These are phyloP conservation scores for Eragrostis tef DNA, from an alignment of 202 grass and related monocot genomes.

Conservation along the genomic window DNA sequence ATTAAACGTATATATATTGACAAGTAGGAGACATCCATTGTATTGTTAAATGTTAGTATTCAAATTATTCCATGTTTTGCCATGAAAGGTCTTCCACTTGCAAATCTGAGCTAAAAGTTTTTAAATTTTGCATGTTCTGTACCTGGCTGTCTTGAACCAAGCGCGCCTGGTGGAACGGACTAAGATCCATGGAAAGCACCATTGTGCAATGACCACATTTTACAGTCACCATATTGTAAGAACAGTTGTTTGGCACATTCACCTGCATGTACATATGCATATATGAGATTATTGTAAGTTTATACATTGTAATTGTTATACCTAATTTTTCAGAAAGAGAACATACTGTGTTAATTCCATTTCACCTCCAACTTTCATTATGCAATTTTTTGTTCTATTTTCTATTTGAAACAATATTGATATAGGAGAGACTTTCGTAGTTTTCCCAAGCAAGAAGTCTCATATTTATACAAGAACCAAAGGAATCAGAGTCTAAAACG, in stretches of 20 bases:
- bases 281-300: background rate
- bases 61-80: background rate
- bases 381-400: background rate
- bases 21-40: background rate
- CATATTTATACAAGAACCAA: background rate
- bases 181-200: constrained; percentile 73
- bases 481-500: no score
- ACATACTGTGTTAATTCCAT: background rate
- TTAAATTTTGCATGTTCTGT: background rate
- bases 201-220: constrained; percentile 90
- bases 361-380: background rate
- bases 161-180: constrained; percentile 59
- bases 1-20: background rate
- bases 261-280: constrained; percentile 54
- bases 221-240: constrained; percentile 75
- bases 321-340: background rate
- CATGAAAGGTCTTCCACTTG: background rate
- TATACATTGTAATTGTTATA: background rate
- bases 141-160: constrained; percentile 71
- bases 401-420: background rate
- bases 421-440: background rate
- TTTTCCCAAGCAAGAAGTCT: background rate
- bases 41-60: background rate
- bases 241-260: constrained; percentile 70
- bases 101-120: background rate